Base-by-base conservation (phyloP, 257 asterid genomes). In the Penstemon newberryi region DNA sequence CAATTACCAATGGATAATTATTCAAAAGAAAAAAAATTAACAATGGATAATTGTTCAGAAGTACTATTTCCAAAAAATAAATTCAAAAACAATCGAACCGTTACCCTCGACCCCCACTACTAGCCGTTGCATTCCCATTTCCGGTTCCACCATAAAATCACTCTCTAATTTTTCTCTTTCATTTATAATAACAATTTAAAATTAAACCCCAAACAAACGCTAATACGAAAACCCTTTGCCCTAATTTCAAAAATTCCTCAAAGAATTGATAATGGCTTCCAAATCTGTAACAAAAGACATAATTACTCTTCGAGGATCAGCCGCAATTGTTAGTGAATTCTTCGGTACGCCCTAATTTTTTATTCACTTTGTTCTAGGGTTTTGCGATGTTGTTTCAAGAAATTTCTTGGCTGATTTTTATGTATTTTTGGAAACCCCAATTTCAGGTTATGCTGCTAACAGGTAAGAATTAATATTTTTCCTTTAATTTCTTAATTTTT, bases 301-400 rank as follows among this genome's bases (percentile, higher is more conserved):
- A 67, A 92, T 89, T 80, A 92, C 98, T 3, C 90, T 92, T n/a
- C 94, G 88, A 42, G 98, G 97, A 63, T 92, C 98, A 5, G 86
- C 98, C 65, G 97, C 97, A 13, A 89, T 89, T 38, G 93, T 92
- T 73, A 76, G 93, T 37, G 98, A 92, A 79, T 92, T 89, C 83
- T 92, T 92, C 44, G 98, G 97, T 90, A 81, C 12, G 72, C 58
- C 39, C 9, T 8, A 18, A 41, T 61, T 57, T 11, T 7, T 11
- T 63, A 33, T 12, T 56, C 54, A 49, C 0, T 15, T 33, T 40
- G 13, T 7, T 39, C 0, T 10, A 9, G 12, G 11, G 13, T 52
- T 2, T 11, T 49, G 61, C 73, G 43, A 10, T 36, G 66, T 3
- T 37, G 56, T 70, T 8, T 59, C 5, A 5, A 7, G 65, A 51